Evolutionary conservation across 2,329 filamentous ascomycete genomes (phyloP).

Genomic region (Epichloe gansuensis): DNA sequence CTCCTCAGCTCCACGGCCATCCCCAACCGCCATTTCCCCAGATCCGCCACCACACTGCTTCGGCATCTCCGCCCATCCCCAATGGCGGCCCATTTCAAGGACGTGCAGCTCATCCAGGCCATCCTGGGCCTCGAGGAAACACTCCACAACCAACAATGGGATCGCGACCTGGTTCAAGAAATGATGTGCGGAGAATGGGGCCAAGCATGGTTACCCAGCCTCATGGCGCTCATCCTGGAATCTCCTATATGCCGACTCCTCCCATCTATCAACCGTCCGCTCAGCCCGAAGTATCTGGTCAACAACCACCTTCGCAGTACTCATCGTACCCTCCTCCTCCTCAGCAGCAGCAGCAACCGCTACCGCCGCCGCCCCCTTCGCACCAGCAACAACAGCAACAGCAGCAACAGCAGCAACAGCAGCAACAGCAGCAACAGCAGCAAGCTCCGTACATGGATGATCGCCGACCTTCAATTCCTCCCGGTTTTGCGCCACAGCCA

Average conservation of each 20-base stretch:
- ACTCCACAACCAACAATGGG: constrained; percentile 66
- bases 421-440: not conserved
- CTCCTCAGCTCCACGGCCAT: constrained; percentile 56
- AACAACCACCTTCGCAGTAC: constrained; percentile 28
- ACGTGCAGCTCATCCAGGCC: constrained; percentile 22
- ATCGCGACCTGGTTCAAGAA: constrained; percentile 60
- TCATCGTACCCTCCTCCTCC: constrained; percentile 24
- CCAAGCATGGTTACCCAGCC: constrained; percentile 60
- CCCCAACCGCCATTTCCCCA: constrained; percentile 54
- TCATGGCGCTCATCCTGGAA: constrained; percentile 47
- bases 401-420: not conserved
- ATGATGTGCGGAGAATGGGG: constrained; percentile 62
- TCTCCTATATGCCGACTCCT: constrained; percentile 74
- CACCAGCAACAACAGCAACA: not conserved
- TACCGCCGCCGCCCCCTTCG: not conserved
- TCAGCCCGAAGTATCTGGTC: constrained; percentile 20
- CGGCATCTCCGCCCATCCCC: constrained; percentile 75
- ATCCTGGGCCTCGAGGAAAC: constrained; percentile 48
- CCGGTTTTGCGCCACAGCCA: constrained; percentile 47
- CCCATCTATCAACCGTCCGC: constrained; percentile 54
- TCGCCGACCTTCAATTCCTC: constrained; percentile 60
- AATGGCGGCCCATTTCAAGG: constrained; percentile 61
- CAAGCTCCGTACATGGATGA: constrained; percentile 67
- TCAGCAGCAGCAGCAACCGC: constrained; percentile 19
- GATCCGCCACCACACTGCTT: constrained; percentile 70